A percentile compares a stretch with the other conserved stretches of the same genome.
phyloP scores from a whole-genome alignment of 768 basidiomycete species.

The Hortiboletus flavorubellus region DNA sequence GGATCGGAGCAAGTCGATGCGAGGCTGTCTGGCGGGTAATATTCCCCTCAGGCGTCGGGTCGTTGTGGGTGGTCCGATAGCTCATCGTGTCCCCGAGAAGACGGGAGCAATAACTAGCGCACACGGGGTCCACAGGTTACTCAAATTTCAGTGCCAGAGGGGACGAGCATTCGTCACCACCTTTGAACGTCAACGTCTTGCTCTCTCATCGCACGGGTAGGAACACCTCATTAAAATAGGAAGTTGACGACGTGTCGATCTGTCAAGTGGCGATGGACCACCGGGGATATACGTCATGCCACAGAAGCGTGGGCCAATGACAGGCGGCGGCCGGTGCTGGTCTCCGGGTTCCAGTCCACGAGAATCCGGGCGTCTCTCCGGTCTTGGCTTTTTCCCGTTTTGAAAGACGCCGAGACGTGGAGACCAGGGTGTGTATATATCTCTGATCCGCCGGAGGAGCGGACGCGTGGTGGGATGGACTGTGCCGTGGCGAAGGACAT shows the following conservation, averaged over 20 bases:
- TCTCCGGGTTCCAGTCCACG: not conserved
- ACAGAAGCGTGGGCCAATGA: conserved; percentile 11
- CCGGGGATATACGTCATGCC: conserved; percentile 17
- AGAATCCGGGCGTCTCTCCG: not conserved
- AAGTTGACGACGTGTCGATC: not conserved
- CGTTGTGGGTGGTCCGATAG: not conserved
- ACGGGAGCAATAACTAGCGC: conserved; percentile 14
- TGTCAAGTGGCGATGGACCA: not conserved
- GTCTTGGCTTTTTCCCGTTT: conserved; percentile 7
- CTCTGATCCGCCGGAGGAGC: conserved; percentile 8
- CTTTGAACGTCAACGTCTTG: not conserved
- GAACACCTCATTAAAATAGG: not conserved
- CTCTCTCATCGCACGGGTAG: not conserved
- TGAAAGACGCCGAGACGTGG: conserved; percentile 7
- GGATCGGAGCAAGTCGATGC: conserved; percentile 11
- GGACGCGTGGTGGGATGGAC: conserved; percentile 9
- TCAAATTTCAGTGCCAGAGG: not conserved
- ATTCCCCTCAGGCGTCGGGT: not conserved
- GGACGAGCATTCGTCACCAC: conserved; percentile 1
- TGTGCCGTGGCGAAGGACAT: not conserved
- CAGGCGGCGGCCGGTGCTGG: not conserved
- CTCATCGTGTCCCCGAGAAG: not conserved
- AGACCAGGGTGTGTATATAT: conserved; percentile 12
- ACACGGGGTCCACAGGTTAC: not conserved
- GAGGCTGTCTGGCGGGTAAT: not conserved